A percentile compares a stretch with the other conserved stretches of the same genome.
Conservation (phyloP, 306 rosid species). For the Calophaca sinica region DNA sequence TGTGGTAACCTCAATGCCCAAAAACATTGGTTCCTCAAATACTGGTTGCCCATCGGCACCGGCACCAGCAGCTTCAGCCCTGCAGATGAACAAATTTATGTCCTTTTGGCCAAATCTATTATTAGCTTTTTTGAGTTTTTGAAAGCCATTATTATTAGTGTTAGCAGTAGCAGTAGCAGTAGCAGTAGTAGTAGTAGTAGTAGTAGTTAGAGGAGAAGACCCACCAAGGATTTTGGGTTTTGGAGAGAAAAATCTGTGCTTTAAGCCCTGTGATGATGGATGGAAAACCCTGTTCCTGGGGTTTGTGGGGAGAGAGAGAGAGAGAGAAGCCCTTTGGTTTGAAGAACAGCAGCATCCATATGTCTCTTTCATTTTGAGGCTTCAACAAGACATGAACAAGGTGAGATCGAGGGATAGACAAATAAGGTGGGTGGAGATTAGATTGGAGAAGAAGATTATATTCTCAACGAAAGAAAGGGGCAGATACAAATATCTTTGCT, state of each 20-base stretch:
- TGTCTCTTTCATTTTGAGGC: constrained; percentile 30
- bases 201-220: constrained; percentile 60
- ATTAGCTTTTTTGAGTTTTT: constrained; percentile 50
- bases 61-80: constrained; percentile 86
- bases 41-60: constrained; percentile 63
- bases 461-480: constrained; percentile 33
- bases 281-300: constrained; percentile 62
- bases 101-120: constrained; percentile 47
- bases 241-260: constrained; percentile 63
- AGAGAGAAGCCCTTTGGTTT: constrained; percentile 83
- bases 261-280: constrained; percentile 70
- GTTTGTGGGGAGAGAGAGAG: constrained; percentile 74
- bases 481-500: constrained; percentile 51
- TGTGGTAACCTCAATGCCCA: constrained; percentile 77
- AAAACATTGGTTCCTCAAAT: constrained; percentile 61
- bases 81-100: constrained; percentile 68
- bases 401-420: constrained; percentile 52
- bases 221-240: constrained; percentile 62
- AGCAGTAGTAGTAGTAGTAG: no score
- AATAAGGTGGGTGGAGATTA: constrained; percentile 44
- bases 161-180: no score
- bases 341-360: no score
- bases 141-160: constrained; percentile 64
- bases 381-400: constrained; percentile 57
- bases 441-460: constrained; percentile 14